Conservation (phyloP, 2,329 filamentous ascomycete species). For the Neoarthrinium moseri region DNA sequence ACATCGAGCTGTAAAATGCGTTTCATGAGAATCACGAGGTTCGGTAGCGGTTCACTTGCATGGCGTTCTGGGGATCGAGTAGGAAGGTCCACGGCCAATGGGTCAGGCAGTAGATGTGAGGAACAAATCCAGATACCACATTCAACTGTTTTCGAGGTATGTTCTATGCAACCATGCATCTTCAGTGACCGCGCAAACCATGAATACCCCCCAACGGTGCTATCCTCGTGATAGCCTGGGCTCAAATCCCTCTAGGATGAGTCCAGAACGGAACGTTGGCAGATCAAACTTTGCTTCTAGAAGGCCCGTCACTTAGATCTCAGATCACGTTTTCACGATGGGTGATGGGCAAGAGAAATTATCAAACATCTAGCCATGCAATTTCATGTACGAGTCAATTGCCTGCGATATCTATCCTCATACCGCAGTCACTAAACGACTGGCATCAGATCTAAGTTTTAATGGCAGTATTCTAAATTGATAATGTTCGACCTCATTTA, state of each 20-base stretch:
- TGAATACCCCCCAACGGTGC: constrained; percentile 65
- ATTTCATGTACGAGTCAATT: too few relatives aligned
- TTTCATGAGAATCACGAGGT: constrained; percentile 6
- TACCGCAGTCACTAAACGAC: too few relatives aligned
- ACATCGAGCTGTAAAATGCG: too few relatives aligned
- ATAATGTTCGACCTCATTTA: too few relatives aligned
- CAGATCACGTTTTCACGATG: constrained; percentile 22
- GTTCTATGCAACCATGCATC: neutral
- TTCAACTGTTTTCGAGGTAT: constrained; percentile 5
- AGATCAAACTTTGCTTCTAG: constrained; percentile 49
- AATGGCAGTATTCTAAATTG: too few relatives aligned
- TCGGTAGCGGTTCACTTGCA: constrained; percentile 3
- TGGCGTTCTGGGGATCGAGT: constrained; percentile 9
- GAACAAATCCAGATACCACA: constrained; percentile 12
- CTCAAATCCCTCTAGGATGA: constrained; percentile 65
- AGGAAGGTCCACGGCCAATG: neutral
- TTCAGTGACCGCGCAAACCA: neutral
- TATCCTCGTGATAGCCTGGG: constrained; percentile 72
- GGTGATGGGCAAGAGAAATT: constrained; percentile 37
- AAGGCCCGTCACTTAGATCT: constrained; percentile 30
- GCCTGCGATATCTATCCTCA: too few relatives aligned
- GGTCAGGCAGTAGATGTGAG: constrained; percentile 6
- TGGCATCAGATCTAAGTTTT: too few relatives aligned
- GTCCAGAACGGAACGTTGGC: constrained; percentile 83
- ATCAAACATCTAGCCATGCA: constrained; percentile 27